Evolutionary conservation across 176 grass and related monocot genomes (phyloP).

Genomic region (Olyra latifolia): DNA sequence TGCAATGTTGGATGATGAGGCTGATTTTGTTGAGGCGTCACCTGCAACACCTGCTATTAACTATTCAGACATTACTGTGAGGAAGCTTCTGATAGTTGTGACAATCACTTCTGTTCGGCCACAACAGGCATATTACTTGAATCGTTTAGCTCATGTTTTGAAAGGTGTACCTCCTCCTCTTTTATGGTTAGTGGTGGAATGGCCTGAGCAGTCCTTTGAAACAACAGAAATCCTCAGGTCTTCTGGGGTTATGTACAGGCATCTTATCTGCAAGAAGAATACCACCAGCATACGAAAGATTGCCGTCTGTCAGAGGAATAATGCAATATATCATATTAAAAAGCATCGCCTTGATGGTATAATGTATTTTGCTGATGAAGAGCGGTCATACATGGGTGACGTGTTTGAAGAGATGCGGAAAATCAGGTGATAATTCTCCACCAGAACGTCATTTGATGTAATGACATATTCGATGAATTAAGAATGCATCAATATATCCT

Average conservation of each 20-base stretch:
- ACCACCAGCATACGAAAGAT: slow-evolving; percentile 60
- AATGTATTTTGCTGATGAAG: slow-evolving; percentile 92
- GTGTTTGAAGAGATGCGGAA: slow-evolving; percentile 92
- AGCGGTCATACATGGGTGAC: slow-evolving; percentile 63
- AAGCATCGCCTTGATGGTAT: slow-evolving; percentile 95
- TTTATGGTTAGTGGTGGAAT: slow-evolving; percentile 92
- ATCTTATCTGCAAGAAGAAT: slow-evolving; percentile 84
- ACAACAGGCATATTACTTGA: slow-evolving; percentile 86
- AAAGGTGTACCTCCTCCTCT: slow-evolving; percentile 70
- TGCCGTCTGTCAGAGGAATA: slow-evolving; percentile 79
- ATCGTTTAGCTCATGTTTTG: slow-evolving; percentile 77
- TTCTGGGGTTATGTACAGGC: slow-evolving; percentile 91
- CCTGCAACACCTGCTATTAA: neutral
- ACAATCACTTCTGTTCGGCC: slow-evolving; percentile 83
- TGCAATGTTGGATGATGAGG: slow-evolving; percentile 55
- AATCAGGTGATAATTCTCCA: slow-evolving; percentile 60
- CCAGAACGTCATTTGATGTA: neutral
- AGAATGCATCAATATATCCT: neutral
- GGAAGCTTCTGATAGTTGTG: slow-evolving; percentile 88
- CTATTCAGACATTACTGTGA: slow-evolving; percentile 33
- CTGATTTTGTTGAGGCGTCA: slow-evolving; percentile 41
- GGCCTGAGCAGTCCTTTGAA: slow-evolving; percentile 57
- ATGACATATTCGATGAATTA: neutral
- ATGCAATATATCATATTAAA: slow-evolving; percentile 83
- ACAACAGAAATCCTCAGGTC: slow-evolving; percentile 82